These are phyloP conservation scores for Sclerotinia glacialis DNA, from an alignment of 2,329 filamentous ascomycete genomes.

Conservation along the genomic window DNA sequence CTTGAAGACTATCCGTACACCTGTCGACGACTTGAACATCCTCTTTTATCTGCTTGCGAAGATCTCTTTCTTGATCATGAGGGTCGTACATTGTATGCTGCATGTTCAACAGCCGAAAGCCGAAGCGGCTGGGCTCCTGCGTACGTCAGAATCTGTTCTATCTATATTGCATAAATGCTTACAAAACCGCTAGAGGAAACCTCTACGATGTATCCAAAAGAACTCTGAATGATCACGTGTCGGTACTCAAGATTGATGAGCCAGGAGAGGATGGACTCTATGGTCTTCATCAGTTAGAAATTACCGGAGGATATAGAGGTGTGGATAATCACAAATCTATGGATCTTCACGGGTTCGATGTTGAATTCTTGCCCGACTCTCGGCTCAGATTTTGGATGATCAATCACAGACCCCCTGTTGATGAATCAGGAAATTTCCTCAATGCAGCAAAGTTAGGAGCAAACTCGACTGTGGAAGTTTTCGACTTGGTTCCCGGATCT, in stretches of 20 bases:
- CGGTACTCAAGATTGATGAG: slow-evolving; percentile 29
- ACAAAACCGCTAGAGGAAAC: neutral
- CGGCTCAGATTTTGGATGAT: slow-evolving; percentile 39
- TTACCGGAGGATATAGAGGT: slow-evolving; percentile 29
- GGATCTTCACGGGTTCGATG: slow-evolving; percentile 40
- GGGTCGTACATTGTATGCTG: slow-evolving; percentile 34
- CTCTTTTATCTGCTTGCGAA: slow-evolving; percentile 34
- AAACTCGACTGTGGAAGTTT: slow-evolving; percentile 42
- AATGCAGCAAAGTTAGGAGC: slow-evolving; percentile 38
- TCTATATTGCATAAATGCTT: neutral
- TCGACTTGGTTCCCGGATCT: slow-evolving; percentile 35
- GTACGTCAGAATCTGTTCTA: neutral
- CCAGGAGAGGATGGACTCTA: slow-evolving; percentile 30
- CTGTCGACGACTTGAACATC: slow-evolving; percentile 31
- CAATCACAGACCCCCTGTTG: slow-evolving; percentile 40
- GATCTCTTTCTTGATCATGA: slow-evolving; percentile 37
- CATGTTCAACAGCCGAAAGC: slow-evolving; percentile 28
- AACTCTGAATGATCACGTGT: slow-evolving; percentile 5
- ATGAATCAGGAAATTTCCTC: slow-evolving; percentile 37
- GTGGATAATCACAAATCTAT: slow-evolving; percentile 33
- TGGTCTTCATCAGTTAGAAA: slow-evolving; percentile 28
- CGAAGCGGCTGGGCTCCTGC: slow-evolving; percentile 1
- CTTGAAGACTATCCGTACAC: slow-evolving; percentile 39
- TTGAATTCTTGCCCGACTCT: slow-evolving; percentile 31
- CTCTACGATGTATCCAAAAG: neutral